Percentiles rank a stretch among this genome's conserved stretches.
These are phyloP conservation scores for Diaporthe batatas DNA, from an alignment of 2,329 filamentous ascomycete species.

Conservation along the genomic window DNA sequence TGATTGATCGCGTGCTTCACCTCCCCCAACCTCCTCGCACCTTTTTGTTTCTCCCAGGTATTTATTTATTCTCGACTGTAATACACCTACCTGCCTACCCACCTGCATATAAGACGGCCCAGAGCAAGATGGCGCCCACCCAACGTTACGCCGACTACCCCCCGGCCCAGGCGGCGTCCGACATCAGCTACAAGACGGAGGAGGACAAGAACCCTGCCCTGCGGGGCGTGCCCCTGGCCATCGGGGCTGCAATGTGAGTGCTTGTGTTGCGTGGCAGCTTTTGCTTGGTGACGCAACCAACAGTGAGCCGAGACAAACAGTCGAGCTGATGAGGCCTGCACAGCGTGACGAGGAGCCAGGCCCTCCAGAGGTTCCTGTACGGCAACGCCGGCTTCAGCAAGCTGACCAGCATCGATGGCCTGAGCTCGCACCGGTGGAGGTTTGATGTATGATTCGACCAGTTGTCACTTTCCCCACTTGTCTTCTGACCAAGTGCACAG, in stretches of 20 bases:
- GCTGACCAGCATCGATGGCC: conserved; percentile 60
- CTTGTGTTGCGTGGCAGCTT: background rate
- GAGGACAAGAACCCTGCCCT: conserved; percentile 77
- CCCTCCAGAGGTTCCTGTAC: conserved; percentile 77
- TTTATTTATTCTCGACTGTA: background rate
- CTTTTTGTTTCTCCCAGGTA: no score
- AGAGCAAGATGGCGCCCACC: conserved; percentile 33
- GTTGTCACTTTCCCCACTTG: no score
- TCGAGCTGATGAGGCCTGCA: conserved; percentile 23
- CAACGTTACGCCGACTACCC: conserved; percentile 59
- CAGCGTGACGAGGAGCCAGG: conserved; percentile 71
- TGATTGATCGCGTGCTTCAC: background rate
- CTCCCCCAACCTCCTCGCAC: no score
- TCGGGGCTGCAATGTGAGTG: conserved; percentile 57
- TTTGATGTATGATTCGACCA: conserved; percentile 59
- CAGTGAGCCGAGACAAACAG: background rate
- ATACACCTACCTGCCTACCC: no score
- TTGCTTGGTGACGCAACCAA: background rate
- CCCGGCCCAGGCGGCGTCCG: conserved; percentile 54
- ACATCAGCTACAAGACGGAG: conserved; percentile 49
- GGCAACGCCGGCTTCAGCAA: conserved; percentile 71
- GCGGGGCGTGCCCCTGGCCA: conserved; percentile 72
- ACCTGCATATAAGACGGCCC: background rate
- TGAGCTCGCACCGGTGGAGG: conserved; percentile 60
- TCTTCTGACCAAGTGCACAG: conserved; percentile 50